A percentile compares a stretch with the other conserved stretches of the same genome.
phyloP scores from a whole-genome alignment of 345 rosid species.

The Eucalyptus fibrosa region DNA sequence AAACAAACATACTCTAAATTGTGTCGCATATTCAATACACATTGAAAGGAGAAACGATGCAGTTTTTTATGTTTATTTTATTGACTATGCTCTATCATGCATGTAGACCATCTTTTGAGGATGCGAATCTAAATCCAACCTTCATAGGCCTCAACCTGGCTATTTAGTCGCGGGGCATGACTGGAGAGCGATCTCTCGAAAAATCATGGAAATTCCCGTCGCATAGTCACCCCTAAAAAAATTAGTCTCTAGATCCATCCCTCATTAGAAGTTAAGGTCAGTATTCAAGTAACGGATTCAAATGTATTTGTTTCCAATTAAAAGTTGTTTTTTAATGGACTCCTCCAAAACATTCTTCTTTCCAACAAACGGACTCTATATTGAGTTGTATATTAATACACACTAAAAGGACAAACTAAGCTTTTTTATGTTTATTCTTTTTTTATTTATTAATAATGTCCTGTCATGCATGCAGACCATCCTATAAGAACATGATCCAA shows the following conservation, averaged over 20 bases:
- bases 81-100: neutral
- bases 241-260: too few relatives aligned
- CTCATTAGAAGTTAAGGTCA: too few relatives aligned
- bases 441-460: too few relatives aligned
- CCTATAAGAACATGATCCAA: neutral
- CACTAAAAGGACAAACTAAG: neutral
- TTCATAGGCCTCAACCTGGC: neutral
- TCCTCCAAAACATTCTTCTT: neutral
- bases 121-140: neutral
- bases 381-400: neutral
- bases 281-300: too few relatives aligned
- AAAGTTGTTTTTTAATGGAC: too few relatives aligned
- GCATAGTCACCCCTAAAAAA: too few relatives aligned
- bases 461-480: neutral
- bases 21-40: neutral
- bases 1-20: neutral
- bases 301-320: too few relatives aligned
- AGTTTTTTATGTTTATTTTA: neutral
- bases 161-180: fast-evolving
- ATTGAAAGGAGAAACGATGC: too few relatives aligned
- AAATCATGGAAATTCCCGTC: too few relatives aligned
- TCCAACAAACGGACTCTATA: neutral
- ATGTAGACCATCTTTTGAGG: neutral
- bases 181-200: fast-evolving
- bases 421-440: neutral